Base-by-base conservation (phyloP, 2,329 filamentous ascomycete genomes). In the Chalara sp. region DNA sequence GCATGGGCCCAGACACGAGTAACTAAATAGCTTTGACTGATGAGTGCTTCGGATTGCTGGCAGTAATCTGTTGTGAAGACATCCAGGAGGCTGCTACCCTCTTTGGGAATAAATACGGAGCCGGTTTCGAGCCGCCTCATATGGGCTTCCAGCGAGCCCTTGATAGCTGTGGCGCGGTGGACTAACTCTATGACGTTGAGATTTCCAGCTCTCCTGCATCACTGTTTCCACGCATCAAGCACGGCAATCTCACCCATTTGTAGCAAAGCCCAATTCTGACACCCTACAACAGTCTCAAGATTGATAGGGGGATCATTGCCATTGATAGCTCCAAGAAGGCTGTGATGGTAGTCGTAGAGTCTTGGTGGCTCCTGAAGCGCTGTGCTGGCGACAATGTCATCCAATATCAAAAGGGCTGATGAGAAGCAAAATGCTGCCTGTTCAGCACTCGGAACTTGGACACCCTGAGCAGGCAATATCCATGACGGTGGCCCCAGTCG, bases 151-250 rank as follows among this genome's bases (percentile, higher is more conserved):
- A 69, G 57, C 5, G 54, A 54, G 12, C 58, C 51, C 46, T 64
- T 63, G 40, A 79, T 71, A 4, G 64, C 53, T 6, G 67, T 63
- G 2, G 72, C 75, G 12, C 75, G 73, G 4, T 64, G 60, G 7
- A 76, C 65, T 5, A 81, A 67, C 50, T 78, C 70, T 4, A 67
- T 60, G 3, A 65, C 47, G 8, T 74, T 74, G 1, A 81, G 65
- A 0, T 68, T 69, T 5, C 74, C 73, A 5, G 62, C 57, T 44
- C 62, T 62, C 46, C 67, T 73, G 57, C 71, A 71, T 37, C 71
- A 65, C 60, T 76, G 73, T 65, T 83, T 84, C 79, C 79, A 83
- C 1, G 73, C 69, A 47, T 77, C 73, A 6, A 84, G 70, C 2
- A 70, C 63, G 5, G 78, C 69, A 41, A 79, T 73, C 44, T 80